These are phyloP conservation scores for Phytophthora citrophthora DNA, from an alignment of 352 stramenopile genomes.

Conservation along the genomic window DNA sequence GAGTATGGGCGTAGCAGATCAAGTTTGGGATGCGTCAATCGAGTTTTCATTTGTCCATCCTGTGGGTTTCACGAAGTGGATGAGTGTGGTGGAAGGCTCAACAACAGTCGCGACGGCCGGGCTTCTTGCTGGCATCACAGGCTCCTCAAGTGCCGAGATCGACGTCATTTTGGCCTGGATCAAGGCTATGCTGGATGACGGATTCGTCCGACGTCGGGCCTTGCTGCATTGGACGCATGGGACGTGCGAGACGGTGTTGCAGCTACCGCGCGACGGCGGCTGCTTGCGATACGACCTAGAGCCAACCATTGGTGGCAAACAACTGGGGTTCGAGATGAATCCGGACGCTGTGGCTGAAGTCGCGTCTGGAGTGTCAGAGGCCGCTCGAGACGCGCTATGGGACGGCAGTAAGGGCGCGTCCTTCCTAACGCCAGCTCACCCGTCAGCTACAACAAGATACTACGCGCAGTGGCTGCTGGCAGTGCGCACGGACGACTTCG, in stretches of 20 bases:
- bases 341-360: conserved; percentile 19
- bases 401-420: conserved; percentile 34
- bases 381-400: conserved; percentile 26
- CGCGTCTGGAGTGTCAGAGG: conserved; percentile 36
- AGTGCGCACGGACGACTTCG: conserved; percentile 35
- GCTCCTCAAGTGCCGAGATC: conserved; percentile 38
- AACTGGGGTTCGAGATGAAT: conserved; percentile 77
- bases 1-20: conserved; percentile 36
- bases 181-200: conserved; percentile 38
- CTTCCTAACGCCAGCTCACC: conserved; percentile 46
- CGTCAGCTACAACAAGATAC: conserved; percentile 35
- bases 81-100: conserved; percentile 29
- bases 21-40: conserved; percentile 54
- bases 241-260: conserved; percentile 61
- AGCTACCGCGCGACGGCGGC: conserved; percentile 30
- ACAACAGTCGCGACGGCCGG: conserved; percentile 1
- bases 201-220: conserved; percentile 55
- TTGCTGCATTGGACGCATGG: conserved; percentile 68
- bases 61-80: conserved; percentile 62
- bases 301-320: conserved; percentile 47
- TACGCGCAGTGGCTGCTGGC: conserved; percentile 54
- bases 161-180: conserved; percentile 55
- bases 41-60: conserved; percentile 51
- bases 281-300: conserved; percentile 72
- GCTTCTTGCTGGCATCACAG: conserved; percentile 22